Evolutionary conservation across 495 filamentous ascomycete genomes (phyloP).

Genomic region (Podospora comata): DNA sequence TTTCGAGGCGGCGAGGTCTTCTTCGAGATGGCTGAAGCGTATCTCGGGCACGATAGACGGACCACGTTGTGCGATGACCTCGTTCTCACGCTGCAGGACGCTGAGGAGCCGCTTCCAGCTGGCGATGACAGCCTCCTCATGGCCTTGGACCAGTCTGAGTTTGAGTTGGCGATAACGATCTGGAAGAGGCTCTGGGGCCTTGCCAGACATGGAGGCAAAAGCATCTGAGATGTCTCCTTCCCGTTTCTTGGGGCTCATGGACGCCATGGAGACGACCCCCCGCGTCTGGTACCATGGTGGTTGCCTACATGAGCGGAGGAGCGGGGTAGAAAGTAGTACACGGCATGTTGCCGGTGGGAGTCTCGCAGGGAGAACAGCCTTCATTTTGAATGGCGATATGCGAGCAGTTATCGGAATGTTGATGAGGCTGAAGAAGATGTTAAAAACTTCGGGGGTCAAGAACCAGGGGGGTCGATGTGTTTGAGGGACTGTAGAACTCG

Average conservation of each 20-base stretch:
- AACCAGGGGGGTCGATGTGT: too few species aligned
- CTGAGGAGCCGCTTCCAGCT: constrained; percentile 70
- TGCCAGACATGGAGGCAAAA: constrained; percentile 75
- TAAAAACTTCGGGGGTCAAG: too few species aligned
- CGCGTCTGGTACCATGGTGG: background rate
- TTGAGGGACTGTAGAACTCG: background rate
- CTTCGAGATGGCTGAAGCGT: constrained; percentile 52
- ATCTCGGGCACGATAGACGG: constrained; percentile 56
- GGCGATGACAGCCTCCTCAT: constrained; percentile 56
- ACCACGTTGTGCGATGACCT: constrained; percentile 39
- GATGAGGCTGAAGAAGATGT: too few species aligned
- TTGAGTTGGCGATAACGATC: constrained; percentile 78
- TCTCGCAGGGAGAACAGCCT: background rate
- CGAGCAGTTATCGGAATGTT: background rate
- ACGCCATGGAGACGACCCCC: constrained; percentile 20
- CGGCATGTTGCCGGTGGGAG: background rate
- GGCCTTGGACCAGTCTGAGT: constrained; percentile 55
- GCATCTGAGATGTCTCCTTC: constrained; percentile 79
- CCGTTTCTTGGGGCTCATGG: constrained; percentile 32
- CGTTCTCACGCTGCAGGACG: constrained; percentile 53
- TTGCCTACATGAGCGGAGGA: background rate
- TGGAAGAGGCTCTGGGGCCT: constrained; percentile 60
- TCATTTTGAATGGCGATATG: background rate
- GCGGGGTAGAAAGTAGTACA: background rate
- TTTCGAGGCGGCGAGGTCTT: constrained; percentile 41